Conservation (phyloP, 2,329 filamentous ascomycete species). For the Alternaria viburni region DNA sequence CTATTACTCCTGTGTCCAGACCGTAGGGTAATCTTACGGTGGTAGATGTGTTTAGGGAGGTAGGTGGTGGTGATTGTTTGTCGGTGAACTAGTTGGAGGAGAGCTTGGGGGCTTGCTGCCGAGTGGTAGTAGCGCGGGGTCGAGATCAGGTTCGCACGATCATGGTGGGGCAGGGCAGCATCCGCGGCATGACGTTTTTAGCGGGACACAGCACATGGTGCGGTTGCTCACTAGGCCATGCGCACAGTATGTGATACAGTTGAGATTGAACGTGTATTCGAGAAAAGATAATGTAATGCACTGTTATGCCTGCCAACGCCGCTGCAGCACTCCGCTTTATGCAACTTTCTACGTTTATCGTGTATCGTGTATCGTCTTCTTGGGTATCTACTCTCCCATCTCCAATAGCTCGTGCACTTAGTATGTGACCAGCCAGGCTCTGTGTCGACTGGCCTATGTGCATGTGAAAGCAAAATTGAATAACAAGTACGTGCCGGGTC, state of each 20-base stretch:
- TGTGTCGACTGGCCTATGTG: background rate
- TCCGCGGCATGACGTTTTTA: slow-evolving; percentile 15
- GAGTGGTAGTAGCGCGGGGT: slow-evolving; percentile 14
- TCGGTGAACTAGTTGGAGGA: background rate
- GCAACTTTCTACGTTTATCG: background rate
- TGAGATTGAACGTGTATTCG: background rate
- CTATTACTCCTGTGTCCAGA: background rate
- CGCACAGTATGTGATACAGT: background rate
- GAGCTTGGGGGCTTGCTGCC: background rate
- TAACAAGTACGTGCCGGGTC: background rate
- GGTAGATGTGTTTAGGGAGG: background rate
- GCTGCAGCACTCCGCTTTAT: background rate
- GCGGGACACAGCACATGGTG: background rate
- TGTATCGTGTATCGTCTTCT: slow-evolving; percentile 1
- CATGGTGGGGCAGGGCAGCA: slow-evolving; percentile 16
- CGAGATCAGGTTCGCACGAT: slow-evolving; percentile 11
- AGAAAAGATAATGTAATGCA: background rate
- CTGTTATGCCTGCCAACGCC: background rate
- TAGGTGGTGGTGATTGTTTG: background rate
- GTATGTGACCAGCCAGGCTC: background rate
- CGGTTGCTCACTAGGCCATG: background rate
- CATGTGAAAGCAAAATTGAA: background rate
- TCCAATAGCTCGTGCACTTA: background rate
- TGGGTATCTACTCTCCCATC: background rate
- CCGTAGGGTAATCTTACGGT: background rate